Conservation (phyloP, 768 basidiomycete genomes). For the Saitozyma podzolica region DNA sequence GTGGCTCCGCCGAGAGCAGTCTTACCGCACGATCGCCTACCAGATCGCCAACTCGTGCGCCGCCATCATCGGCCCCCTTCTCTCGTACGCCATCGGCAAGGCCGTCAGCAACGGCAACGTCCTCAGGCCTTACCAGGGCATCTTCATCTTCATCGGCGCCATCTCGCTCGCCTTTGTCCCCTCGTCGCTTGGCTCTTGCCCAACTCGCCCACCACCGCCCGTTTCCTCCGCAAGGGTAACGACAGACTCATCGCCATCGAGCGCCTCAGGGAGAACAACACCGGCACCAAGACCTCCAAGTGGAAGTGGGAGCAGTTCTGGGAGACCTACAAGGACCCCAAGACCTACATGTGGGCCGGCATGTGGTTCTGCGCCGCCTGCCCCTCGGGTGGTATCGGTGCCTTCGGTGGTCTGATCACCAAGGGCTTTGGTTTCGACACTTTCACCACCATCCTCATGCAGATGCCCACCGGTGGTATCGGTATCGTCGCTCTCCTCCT, state of each 20-base stretch:
- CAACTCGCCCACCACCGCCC: conserved; percentile 47
- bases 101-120: conserved; percentile 11
- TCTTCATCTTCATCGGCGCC: conserved; percentile 47
- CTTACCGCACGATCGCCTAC: conserved; percentile 38
- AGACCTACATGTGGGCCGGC: conserved; percentile 42
- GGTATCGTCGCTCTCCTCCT: conserved; percentile 34
- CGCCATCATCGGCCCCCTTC: conserved; percentile 42
- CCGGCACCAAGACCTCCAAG: conserved; percentile 40
- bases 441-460: conserved; percentile 45
- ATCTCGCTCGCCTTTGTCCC: conserved; percentile 38
- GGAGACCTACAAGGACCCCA: conserved; percentile 46
- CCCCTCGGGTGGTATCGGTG: conserved; percentile 46
- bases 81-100: conserved; percentile 37
- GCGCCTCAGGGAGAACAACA: conserved; percentile 48
- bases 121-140: conserved; percentile 39
- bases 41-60: conserved; percentile 47
- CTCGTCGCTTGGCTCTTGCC: conserved; percentile 44
- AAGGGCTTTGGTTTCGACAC: conserved; percentile 38
- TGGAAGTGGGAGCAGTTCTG: conserved; percentile 47
- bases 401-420: conserved; percentile 46
- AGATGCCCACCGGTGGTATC: conserved; percentile 47
- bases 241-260: conserved; percentile 49
- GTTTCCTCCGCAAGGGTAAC: conserved; percentile 44
- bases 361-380: conserved; percentile 49
- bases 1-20: conserved; percentile 38